Evolutionary conservation across 352 stramenopile genomes (phyloP).

Genomic region (Globisporangium abappressorium): DNA sequence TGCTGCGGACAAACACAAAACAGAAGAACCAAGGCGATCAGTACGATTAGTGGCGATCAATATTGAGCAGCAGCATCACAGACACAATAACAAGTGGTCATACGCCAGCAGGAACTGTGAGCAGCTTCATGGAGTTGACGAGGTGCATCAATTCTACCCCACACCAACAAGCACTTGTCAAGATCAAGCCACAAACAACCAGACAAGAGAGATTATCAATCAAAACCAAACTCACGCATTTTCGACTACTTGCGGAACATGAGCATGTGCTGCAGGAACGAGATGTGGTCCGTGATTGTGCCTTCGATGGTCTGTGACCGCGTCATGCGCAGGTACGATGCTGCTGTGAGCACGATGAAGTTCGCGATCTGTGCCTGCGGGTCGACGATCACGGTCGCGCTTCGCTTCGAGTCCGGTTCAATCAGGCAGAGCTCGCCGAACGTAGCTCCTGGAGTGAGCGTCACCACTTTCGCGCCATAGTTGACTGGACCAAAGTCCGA

Average conservation of each 20-base stretch:
- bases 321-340: constrained; percentile 81
- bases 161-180: background rate
- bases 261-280: constrained; percentile 76
- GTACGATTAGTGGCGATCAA: background rate
- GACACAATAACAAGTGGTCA: background rate
- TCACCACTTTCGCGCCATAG: constrained; percentile 65
- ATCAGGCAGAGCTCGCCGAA: constrained; percentile 86
- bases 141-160: constrained; percentile 77
- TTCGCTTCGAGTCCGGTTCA: constrained; percentile 82
- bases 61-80: background rate
- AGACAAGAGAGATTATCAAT: background rate
- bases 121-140: constrained; percentile 83
- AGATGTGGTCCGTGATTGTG: constrained; percentile 82
- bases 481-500: constrained; percentile 38
- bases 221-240: constrained; percentile 56
- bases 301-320: constrained; percentile 77
- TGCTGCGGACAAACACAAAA: constrained; percentile 38
- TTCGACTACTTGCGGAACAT: constrained; percentile 82
- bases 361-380: constrained; percentile 60
- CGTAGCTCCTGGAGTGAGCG: constrained; percentile 69
- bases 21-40: constrained; percentile 2
- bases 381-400: constrained; percentile 79
- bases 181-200: background rate
- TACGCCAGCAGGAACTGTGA: constrained; percentile 54
- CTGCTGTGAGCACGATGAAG: constrained; percentile 82